phyloP scores from a whole-genome alignment of 2,329 filamentous ascomycete genomes.

The Lachnellula suecica region DNA sequence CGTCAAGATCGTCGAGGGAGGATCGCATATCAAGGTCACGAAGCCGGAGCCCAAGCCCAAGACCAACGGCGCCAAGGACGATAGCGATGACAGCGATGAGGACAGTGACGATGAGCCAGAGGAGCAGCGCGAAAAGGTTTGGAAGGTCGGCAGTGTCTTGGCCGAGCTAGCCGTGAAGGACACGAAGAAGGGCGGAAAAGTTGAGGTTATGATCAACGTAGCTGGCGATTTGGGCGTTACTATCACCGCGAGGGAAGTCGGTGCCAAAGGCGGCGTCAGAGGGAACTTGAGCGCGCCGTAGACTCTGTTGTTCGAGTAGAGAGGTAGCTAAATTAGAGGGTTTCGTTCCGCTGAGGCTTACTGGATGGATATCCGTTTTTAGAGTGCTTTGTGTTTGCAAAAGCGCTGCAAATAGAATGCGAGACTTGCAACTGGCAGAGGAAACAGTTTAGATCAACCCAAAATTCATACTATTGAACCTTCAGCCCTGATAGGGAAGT shows the following conservation, averaged over 20 bases:
- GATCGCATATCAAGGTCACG: conserved; percentile 88
- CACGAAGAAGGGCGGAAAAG: conserved; percentile 84
- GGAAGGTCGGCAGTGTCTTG: conserved; percentile 81
- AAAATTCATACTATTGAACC: neutral
- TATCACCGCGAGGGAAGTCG: conserved; percentile 81
- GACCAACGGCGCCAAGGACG: conserved; percentile 56
- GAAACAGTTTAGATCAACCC: neutral
- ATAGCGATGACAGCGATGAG: conserved; percentile 57
- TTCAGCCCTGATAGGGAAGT: neutral
- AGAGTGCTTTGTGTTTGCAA: neutral
- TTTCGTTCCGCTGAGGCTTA: neutral
- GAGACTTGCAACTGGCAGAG: neutral
- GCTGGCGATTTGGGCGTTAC: conserved; percentile 76
- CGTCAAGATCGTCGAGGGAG: conserved; percentile 84
- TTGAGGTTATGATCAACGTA: conserved; percentile 92
- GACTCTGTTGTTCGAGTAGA: conserved; percentile 3
- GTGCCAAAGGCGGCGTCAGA: conserved; percentile 41
- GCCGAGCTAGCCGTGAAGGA: conserved; percentile 83
- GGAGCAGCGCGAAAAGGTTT: conserved; percentile 85
- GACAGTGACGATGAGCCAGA: conserved; percentile 77
- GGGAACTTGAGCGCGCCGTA: conserved; percentile 30
- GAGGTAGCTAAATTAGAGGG: neutral
- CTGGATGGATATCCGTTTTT: neutral
- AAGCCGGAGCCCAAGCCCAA: conserved; percentile 80
- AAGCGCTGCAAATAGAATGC: neutral